phyloP scores from a whole-genome alignment of 306 rosid genomes.

The Cercis canadensis region DNA sequence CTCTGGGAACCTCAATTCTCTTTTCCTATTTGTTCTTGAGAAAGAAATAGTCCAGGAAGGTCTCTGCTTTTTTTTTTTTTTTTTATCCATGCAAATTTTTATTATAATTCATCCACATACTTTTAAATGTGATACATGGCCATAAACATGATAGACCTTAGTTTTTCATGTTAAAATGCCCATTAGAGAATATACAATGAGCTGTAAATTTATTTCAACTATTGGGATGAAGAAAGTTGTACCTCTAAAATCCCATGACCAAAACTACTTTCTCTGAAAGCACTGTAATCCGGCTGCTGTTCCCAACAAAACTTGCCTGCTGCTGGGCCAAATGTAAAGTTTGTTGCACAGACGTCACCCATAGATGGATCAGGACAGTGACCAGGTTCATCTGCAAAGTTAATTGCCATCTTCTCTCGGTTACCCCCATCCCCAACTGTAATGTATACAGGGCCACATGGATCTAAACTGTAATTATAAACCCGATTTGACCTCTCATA shows the following conservation, averaged over 20 bases:
- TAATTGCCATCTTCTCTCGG: conserved; percentile 78
- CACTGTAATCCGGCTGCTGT: conserved; percentile 73
- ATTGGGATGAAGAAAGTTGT: conserved; percentile 22
- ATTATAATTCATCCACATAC: too few relatives aligned
- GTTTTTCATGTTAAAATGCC: conserved; percentile 10
- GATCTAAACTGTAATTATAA: conserved; percentile 72
- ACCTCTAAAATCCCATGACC: conserved; percentile 88
- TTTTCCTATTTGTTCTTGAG: not conserved
- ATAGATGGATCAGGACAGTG: conserved; percentile 59
- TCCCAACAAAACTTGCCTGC: conserved; percentile 80
- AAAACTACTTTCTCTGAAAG: conserved; percentile 78
- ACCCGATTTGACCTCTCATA: conserved; percentile 88
- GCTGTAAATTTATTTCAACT: not conserved
- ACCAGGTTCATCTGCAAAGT: conserved; percentile 67
- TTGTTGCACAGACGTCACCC: conserved; percentile 70
- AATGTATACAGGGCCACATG: conserved; percentile 80
- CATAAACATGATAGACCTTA: conserved; percentile 26
- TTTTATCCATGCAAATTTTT: not conserved
- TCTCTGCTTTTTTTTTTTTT: not conserved
- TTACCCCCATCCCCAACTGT: conserved; percentile 88
- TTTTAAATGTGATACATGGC: not conserved
- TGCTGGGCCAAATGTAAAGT: conserved; percentile 68
- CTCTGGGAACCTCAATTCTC: conserved; percentile 1
- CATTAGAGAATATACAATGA: not conserved
- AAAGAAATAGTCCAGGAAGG: not conserved